phyloP scores from a whole-genome alignment of 176 grass and related monocot genomes.

The Urochloa ruziziensis region DNA sequence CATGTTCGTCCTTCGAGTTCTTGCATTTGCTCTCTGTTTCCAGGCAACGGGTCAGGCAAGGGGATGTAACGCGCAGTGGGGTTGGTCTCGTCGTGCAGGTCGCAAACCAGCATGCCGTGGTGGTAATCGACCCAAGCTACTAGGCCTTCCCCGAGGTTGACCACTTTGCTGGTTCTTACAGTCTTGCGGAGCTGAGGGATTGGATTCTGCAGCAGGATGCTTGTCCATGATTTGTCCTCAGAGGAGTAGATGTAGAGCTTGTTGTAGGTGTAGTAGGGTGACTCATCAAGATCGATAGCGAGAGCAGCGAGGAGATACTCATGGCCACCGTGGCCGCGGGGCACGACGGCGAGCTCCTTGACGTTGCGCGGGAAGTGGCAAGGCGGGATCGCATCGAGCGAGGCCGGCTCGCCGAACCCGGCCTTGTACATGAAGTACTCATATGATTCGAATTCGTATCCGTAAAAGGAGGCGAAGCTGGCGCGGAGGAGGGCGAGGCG shows the following conservation, averaged over 20 bases:
- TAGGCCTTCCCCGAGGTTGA: neutral
- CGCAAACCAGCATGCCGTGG: neutral
- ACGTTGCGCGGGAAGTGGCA: neutral
- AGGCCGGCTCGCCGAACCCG: neutral
- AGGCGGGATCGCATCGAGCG: neutral
- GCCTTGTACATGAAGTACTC: neutral
- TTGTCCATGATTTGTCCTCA: neutral
- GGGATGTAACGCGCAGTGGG: neutral
- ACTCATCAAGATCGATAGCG: rapidly evolving
- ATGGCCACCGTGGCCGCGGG: neutral
- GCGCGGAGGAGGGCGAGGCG: too few relatives aligned
- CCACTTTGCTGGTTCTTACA: neutral
- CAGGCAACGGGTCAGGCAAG: neutral
- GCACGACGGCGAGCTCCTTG: neutral
- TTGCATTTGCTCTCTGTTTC: neutral
- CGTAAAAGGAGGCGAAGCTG: neutral
- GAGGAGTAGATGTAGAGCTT: neutral
- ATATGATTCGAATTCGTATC: neutral
- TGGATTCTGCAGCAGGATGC: neutral
- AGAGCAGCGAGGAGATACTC: neutral
- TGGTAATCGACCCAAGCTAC: neutral
- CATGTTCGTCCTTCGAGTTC: neutral
- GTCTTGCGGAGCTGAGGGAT: neutral
- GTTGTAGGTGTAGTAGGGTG: neutral
- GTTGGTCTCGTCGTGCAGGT: neutral